Base-by-base conservation (phyloP, 805 yeast species). In the Pichia kluyveri region DNA sequence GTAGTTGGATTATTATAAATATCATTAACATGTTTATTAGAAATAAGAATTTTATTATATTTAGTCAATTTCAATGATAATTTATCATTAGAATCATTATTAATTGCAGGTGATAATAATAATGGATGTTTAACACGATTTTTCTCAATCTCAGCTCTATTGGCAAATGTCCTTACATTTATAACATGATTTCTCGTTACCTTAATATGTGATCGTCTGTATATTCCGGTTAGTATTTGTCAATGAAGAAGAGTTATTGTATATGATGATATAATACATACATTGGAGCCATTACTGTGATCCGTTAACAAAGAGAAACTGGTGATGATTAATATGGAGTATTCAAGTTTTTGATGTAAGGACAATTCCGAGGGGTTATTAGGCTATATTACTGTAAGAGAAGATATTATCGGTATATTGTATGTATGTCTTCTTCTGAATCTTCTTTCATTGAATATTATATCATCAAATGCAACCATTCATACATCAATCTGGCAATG, bases 131-230 rank as follows among this genome's bases (percentile, higher is more conserved):
- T 26, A 40, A 39, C 28, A 51, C 51, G 43, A 37, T 54, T 54
- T 37, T 55, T 55, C 41, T 57, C 50, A 4, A 61, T 48, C 41
- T 60, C 60, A 19, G 48, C 52, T 15, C 56, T 42, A 38, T 62
- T 60, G 12, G 62, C 49, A 40, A 61, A 63, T 1, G 64, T 58
- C 18, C 66, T 48, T 6, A 60, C 50, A 1, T 65, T 57, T 4
- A 62, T 27, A 14, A 51, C 58, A 42, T 45, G 45, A 1, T 43
- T 32, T 14, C 49, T 41, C 1, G 54, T 48, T 11, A 60, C 36
- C 17, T 41, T 44, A n/a, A 60, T 46, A 48, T 57, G 59, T 28
- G 64, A 54, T 7, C 59, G 58, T 18, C 63, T 57, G 14, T 18
- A 19, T 17, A 9, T 30, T 10, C 18, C 18, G 41, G 43, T 44